phyloP scores from a whole-genome alignment of 2,329 filamentous ascomycete genomes.

The Aspergillus aculeatus region DNA sequence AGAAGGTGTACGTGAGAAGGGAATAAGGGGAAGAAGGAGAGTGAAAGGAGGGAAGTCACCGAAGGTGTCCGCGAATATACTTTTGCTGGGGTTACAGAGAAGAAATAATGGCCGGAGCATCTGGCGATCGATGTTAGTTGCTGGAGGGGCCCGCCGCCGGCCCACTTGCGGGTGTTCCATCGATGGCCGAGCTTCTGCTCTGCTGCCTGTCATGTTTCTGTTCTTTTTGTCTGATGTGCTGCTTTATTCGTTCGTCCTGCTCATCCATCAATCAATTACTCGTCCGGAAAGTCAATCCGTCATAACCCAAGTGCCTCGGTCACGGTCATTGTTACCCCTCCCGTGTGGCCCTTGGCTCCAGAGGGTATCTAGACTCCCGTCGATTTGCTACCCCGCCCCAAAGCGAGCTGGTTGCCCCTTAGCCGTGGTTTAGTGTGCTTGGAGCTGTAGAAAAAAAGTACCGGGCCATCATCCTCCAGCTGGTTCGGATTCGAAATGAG shows the following conservation, averaged over 20 bases:
- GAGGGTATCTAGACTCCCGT: slow-evolving; percentile 18
- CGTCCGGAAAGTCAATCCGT: too few species aligned
- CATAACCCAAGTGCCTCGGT: neutral
- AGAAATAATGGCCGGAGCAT: slow-evolving; percentile 9
- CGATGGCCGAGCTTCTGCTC: slow-evolving; percentile 13
- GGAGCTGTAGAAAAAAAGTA: neutral
- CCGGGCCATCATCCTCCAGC: neutral
- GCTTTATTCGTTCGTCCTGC: neutral
- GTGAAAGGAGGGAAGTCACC: neutral
- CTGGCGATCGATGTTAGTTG: slow-evolving; percentile 15
- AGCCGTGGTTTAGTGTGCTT: slow-evolving; percentile 7
- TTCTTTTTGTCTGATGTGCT: neutral
- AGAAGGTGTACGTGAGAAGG: too few species aligned
- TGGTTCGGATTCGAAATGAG: neutral
- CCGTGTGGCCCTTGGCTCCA: slow-evolving; percentile 15
- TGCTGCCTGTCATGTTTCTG: slow-evolving; percentile 14
- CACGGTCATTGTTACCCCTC: neutral
- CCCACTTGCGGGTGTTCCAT: slow-evolving; percentile 22
- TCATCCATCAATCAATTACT: neutral
- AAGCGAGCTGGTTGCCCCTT: slow-evolving; percentile 7
- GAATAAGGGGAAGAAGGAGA: neutral
- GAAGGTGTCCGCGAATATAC: neutral
- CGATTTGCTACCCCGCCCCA: slow-evolving; percentile 19
- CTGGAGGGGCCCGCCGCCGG: slow-evolving; percentile 16
- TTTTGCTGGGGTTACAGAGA: neutral